Percentiles rank a stretch among this genome's conserved stretches.
These are phyloP conservation scores for Ambrosia hybrid DNA, from an alignment of 140 eudicot genomes.

Conservation along the genomic window DNA sequence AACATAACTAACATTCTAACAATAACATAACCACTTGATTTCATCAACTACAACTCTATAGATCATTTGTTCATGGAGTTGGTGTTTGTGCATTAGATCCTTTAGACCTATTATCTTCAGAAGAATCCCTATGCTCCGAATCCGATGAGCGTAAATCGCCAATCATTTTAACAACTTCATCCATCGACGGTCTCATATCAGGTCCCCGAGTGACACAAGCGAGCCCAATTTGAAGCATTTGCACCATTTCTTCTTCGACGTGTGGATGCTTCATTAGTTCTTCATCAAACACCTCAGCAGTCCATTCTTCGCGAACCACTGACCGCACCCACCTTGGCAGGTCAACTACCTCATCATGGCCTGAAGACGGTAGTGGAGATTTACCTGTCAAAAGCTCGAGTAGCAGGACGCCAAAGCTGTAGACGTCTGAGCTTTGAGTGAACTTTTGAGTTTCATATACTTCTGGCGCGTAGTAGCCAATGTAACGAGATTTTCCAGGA, in stretches of 20 bases:
- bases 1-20: conserved; percentile 27
- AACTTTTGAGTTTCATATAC: conserved; percentile 56
- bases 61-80: conserved; percentile 48
- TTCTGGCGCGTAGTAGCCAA: conserved; percentile 81
- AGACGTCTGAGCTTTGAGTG: conserved; percentile 76
- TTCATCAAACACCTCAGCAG: conserved; percentile 88
- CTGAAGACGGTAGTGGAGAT: conserved; percentile 54
- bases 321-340: conserved; percentile 90
- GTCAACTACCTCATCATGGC: conserved; percentile 65
- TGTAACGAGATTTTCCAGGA: conserved; percentile 47
- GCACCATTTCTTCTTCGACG: conserved; percentile 86
- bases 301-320: conserved; percentile 92
- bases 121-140: conserved; percentile 52
- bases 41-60: conserved; percentile 19
- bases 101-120: conserved; percentile 66
- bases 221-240: conserved; percentile 85
- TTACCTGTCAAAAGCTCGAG: conserved; percentile 83
- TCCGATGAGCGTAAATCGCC: conserved; percentile 61
- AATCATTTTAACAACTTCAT: conserved; percentile 76
- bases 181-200: conserved; percentile 68
- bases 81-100: conserved; percentile 69
- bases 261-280: conserved; percentile 65
- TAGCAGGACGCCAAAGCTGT: conserved; percentile 84
- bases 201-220: conserved; percentile 62
- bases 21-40: conserved; percentile 20